Evolutionary conservation across 306 rosid species (phyloP), one percentile per base, ranked within the genome.

Genomic region (Herpetospermum pedunculosum): DNA sequence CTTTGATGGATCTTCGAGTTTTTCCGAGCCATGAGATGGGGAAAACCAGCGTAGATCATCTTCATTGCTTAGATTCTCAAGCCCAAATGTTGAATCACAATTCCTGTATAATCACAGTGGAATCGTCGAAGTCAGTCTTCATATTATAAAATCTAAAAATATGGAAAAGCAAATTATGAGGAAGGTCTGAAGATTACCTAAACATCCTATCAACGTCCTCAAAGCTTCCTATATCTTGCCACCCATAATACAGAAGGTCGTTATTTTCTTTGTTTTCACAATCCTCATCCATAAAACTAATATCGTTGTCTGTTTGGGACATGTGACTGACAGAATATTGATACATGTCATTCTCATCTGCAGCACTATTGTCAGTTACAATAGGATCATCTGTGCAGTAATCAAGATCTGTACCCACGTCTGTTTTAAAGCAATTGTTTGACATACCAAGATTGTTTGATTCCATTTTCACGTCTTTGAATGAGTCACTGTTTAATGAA

Each of bases 181-280:
- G 54, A 72, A 65, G 26, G 78, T 52, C 86, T 47, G 44, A 78
- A 63, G 70, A 76, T 64, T 83, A 89, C 95, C 87, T 83, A 72
- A 91, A 85, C 96, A 91, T 87, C 84, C 91, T 84, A 82, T 91
- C 92, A 74, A 91, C 89, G 52, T 91, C 97, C 79, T 89, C 97
- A 79, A 91, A 91, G 64, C 86, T 83, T 69, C 87, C 97, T 32
- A 91, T 89, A 77, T 89, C 90, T 41, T 81, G 82, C 97, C 97
- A 91, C 62, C 87, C 90, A 79, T 80, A 75, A 74, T 55, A 80
- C 6, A 77, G 53, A 35, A 81, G 80, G 76, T 80, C 84, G 25
- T 26, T 75, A 58, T 67, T 72, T 65, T 81, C 82, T 52, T 48
- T 76, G 64, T 78, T 79, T 63, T 80, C 83, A 25, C 3, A 60